Conservation (phyloP, 1,284 basidiomycete genomes). For the Tylopilus sp. region DNA sequence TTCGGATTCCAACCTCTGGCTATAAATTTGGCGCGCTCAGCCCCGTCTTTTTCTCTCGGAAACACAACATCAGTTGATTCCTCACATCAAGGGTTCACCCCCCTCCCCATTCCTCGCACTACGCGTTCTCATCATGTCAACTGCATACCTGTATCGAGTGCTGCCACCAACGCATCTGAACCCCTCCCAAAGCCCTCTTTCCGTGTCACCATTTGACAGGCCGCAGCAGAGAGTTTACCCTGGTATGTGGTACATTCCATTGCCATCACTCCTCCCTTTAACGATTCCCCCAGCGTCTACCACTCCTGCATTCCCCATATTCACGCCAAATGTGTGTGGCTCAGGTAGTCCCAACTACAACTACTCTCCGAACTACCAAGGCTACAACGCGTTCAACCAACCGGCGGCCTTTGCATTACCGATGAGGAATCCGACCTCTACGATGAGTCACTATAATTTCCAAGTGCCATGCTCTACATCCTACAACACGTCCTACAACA, state of each 20-base stretch:
- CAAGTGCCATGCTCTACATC: not conserved
- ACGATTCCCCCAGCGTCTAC: not conserved
- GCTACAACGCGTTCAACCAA: too few relatives aligned
- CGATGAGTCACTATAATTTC: not conserved
- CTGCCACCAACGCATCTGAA: not conserved
- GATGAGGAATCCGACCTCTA: not conserved
- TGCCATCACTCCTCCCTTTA: not conserved
- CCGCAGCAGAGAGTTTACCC: not conserved
- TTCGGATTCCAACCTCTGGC: not conserved
- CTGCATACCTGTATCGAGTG: too few relatives aligned
- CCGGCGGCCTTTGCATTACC: not conserved
- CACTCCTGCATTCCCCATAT: not conserved
- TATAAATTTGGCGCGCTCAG: not conserved
- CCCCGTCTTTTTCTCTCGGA: not conserved
- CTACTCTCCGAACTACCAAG: not conserved
- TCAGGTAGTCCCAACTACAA: not conserved
- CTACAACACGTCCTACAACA: not conserved
- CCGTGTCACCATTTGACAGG: too few relatives aligned
- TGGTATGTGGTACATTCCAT: not conserved
- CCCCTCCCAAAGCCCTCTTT: not conserved
- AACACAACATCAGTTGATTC: not conserved
- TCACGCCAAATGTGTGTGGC: not conserved
- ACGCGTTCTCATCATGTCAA: conserved; percentile 2
- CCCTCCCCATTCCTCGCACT: too few relatives aligned
- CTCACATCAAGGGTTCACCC: not conserved